Conservation (phyloP, 106 monocot genomes). For the Dendrobium officinale region DNA sequence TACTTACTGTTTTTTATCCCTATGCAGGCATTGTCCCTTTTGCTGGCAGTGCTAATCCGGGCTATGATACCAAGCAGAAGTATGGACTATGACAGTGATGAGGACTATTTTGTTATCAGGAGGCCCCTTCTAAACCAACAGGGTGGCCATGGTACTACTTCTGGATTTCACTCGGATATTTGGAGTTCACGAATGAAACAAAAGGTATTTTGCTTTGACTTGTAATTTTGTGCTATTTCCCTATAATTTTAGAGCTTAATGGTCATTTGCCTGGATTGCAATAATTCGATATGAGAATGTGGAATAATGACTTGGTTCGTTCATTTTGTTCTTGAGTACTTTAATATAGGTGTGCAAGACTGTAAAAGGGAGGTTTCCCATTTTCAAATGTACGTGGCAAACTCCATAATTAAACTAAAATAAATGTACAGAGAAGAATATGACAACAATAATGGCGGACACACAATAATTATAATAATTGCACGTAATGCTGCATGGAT, state of each 20-base stretch:
- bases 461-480: too few species aligned
- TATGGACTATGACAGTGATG: constrained; percentile 33
- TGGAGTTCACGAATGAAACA: constrained; percentile 28
- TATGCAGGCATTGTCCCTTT: constrained; percentile 34
- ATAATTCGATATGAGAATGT: background rate
- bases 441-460: too few species aligned
- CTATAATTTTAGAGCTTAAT: background rate
- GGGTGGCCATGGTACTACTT: constrained; percentile 9
- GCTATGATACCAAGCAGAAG: constrained; percentile 24
- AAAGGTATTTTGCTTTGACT: constrained; percentile 17
- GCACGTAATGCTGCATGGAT: too few species aligned
- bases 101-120: constrained; percentile 27
- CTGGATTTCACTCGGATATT: constrained; percentile 18
- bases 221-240: background rate
- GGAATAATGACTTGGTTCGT: too few species aligned
- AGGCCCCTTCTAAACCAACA: constrained; percentile 27
- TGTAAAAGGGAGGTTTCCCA: too few species aligned
- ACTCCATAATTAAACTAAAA: too few species aligned
- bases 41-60: constrained; percentile 32
- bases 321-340: too few species aligned
- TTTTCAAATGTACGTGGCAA: too few species aligned
- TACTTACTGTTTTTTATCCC: background rate
- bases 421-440: too few species aligned
- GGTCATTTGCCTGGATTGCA: background rate
- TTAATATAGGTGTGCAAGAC: too few species aligned